A percentile compares a stretch with the other conserved stretches of the same genome.
Evolutionary conservation across 306 rosid genomes (phyloP).

Genomic region (Alnus glutinosa): DNA sequence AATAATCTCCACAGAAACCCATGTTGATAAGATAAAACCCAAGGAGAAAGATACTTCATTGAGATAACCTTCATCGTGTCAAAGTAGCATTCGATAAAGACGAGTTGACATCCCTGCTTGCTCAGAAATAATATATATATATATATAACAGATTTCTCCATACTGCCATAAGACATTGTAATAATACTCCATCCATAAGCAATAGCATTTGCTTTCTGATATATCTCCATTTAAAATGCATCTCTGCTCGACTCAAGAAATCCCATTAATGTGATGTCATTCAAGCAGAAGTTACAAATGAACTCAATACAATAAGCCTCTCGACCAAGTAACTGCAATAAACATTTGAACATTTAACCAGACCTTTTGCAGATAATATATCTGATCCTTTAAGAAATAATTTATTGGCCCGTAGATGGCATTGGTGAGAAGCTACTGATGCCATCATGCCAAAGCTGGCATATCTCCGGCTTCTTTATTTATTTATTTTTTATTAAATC

Average conservation of each 20-base stretch:
- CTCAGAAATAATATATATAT: conserved; percentile 43
- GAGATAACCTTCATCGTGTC: conserved; percentile 41
- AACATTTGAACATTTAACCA: conserved; percentile 35
- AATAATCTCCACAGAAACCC: not conserved
- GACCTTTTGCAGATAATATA: conserved; percentile 37
- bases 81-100: conserved; percentile 48
- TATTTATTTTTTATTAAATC: too few species aligned
- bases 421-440: too few species aligned
- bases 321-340: conserved; percentile 25
- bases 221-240: conserved; percentile 39
- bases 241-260: conserved; percentile 34
- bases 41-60: conserved; percentile 14
- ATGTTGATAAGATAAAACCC: conserved; percentile 4
- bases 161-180: conserved; percentile 39
- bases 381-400: conserved; percentile 38
- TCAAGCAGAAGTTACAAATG: conserved; percentile 43
- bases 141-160: conserved; percentile 53
- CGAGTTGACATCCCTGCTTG: conserved; percentile 49
- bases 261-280: conserved; percentile 28
- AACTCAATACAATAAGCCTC: conserved; percentile 47
- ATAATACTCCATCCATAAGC: conserved; percentile 36
- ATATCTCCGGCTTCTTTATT: too few species aligned
- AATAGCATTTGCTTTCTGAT: conserved; percentile 43
- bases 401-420: conserved; percentile 35
- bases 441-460: too few species aligned